A percentile compares a stretch with the other conserved stretches of the same genome.
Evolutionary conservation across 345 rosid genomes (phyloP).

Genomic region (Murraya paniculata): DNA sequence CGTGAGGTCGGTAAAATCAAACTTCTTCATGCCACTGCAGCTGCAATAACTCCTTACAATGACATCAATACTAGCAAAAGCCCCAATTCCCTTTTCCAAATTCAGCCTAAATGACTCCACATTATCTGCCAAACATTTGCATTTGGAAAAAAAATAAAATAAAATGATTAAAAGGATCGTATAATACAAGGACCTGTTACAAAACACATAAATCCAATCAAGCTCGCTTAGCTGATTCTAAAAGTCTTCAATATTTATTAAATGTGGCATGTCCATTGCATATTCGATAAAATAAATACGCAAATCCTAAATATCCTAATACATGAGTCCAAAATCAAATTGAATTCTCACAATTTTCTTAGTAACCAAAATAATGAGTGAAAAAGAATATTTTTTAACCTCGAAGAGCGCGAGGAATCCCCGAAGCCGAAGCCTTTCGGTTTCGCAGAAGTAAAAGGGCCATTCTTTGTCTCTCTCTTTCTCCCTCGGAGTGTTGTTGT

Average conservation of each 20-base stretch:
- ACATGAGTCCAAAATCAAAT: not conserved
- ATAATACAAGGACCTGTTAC: not conserved
- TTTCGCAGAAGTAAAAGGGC: conserved; percentile 47
- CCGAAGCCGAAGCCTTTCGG: conserved; percentile 54
- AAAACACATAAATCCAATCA: not conserved
- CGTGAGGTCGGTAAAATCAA: conserved; percentile 86
- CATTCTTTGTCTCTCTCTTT: conserved; percentile 24
- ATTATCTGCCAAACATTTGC: conserved; percentile 35
- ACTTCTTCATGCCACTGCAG: conserved; percentile 22
- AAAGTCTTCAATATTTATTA: not conserved
- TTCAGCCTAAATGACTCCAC: conserved; percentile 32
- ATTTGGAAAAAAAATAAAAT: not conserved
- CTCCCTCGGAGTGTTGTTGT: too few species aligned
- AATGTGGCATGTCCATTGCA: too few species aligned
- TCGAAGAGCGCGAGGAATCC: conserved; percentile 42
- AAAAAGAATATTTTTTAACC: conserved; percentile 25
- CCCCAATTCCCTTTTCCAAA: conserved; percentile 31
- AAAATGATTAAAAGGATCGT: not conserved
- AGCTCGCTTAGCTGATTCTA: not conserved
- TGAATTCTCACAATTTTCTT: not conserved
- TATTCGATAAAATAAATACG: too few species aligned
- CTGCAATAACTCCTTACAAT: conserved; percentile 41
- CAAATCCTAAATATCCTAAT: not conserved
- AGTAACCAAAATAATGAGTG: not conserved
- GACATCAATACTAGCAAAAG: conserved; percentile 19